Evolutionary conservation across 495 filamentous ascomycete genomes (phyloP), one percentile per base, ranked within the genome.

Genomic region (Neurospora sp.): DNA sequence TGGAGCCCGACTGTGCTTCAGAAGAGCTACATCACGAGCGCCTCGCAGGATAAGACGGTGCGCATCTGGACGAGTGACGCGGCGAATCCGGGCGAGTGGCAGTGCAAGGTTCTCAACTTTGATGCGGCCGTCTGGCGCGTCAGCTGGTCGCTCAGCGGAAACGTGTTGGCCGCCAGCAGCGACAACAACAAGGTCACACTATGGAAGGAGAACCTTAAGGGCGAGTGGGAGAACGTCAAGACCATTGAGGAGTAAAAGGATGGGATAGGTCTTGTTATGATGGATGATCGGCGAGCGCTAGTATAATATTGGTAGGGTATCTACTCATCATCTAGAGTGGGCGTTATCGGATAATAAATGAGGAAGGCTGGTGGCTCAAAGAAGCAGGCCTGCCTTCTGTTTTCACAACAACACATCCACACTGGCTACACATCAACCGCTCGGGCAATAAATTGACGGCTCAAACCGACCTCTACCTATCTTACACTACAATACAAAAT

Each of bases 131-230:
- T 97, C 74, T 99, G 96, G 96, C 89, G 95, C 44, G 96, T 97
- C 16, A 97, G 93, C 85, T 99, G 96, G 96, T 97, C 93, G 77
- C 86, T 98, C 75, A 97, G 93, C 83, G 96, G 96, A 27, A 99
- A 99, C 83, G 96, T 98, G 44, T 85, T 99, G 75, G 96, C 96
- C 16, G 94, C 97, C 71, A 92, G 89, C 76, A 92, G 92, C 7
- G 93, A 91, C n/a, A 95, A 99, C 84, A 99, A 99, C 84, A 94
- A 95, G 83, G 94, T 98, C 40, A 95, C 89, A 71, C 79, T 96
- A 73, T 95, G 92, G 93, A 94, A 92, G 84, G 92, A 96, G 85
- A 91, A 91, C 76, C 79, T 93, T 73, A 90, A 86, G 78, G 89
- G 89, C 46, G 89, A 90, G 78, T 99, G 96, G 96, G 94, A 98